These are phyloP conservation scores for Phaeotremella skinneri DNA, from an alignment of 768 basidiomycete species.

Conservation along the genomic window DNA sequence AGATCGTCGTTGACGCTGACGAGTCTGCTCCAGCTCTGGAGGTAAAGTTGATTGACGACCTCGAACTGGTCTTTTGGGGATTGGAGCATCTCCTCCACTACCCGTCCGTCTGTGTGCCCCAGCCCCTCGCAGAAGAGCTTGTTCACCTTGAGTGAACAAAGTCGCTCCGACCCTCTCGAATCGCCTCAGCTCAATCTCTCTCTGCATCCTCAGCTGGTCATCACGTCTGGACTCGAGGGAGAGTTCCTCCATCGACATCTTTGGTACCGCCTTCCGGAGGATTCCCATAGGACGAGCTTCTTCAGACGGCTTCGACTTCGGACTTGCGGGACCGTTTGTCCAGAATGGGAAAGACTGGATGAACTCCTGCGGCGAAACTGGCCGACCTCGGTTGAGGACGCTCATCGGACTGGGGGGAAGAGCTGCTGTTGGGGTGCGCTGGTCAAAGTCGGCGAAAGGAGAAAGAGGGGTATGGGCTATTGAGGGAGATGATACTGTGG, in stretches of 20 bases:
- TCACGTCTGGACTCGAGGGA: not conserved
- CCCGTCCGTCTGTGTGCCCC: conserved; percentile 12
- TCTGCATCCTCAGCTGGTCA: conserved; percentile 2
- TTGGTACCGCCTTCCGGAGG: conserved; percentile 1
- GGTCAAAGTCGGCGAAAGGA: conserved; percentile 5
- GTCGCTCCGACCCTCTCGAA: not conserved
- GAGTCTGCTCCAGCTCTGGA: conserved; percentile 8
- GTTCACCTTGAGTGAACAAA: not conserved
- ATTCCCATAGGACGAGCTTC: not conserved
- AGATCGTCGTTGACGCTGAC: conserved; percentile 1
- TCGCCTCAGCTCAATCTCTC: not conserved
- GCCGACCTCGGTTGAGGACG: conserved; percentile 37
- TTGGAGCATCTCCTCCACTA: conserved; percentile 11
- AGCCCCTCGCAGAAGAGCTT: conserved; percentile 2
- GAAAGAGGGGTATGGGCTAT: conserved; percentile 1
- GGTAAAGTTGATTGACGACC: conserved; percentile 2
- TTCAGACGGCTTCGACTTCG: not conserved
- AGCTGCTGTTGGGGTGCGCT: not conserved
- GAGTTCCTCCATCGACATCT: conserved; percentile 12
- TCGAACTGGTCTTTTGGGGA: not conserved
- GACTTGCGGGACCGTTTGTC: not conserved
- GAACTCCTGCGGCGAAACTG: conserved; percentile 33
- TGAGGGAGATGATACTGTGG: not conserved
- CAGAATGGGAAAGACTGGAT: conserved; percentile 17
- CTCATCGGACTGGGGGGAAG: conserved; percentile 1